phyloP scores from a whole-genome alignment of 345 rosid genomes.

The Dimocarpus longan region DNA sequence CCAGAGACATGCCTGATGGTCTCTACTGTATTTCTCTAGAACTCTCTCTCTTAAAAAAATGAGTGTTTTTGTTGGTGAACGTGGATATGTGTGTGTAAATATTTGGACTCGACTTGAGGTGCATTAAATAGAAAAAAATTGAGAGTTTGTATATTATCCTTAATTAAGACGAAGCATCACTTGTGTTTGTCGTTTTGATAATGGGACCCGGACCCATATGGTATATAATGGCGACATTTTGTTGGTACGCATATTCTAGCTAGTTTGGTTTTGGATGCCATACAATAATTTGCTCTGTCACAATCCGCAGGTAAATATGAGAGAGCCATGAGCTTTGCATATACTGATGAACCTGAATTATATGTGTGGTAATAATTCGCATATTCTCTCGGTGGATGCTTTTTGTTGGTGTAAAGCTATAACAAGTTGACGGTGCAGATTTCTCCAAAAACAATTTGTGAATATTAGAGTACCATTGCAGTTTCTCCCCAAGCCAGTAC shows the following conservation, averaged over 20 bases:
- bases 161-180: neutral
- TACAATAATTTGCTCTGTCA: neutral
- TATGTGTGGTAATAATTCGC: neutral
- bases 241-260: neutral
- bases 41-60: too few relatives aligned
- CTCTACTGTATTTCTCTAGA: neutral
- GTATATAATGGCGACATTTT: neutral
- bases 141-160: neutral
- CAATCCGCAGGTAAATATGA: neutral
- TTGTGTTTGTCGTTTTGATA: neutral
- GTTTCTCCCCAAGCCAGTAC: too few relatives aligned
- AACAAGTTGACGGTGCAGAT: neutral
- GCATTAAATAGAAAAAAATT: too few relatives aligned
- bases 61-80: neutral
- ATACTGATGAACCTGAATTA: neutral
- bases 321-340: too few relatives aligned
- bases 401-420: neutral
- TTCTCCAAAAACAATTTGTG: too few relatives aligned
- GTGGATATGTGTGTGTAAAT: neutral
- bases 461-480: too few relatives aligned
- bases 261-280: neutral
- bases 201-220: neutral
- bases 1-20: conserved; percentile 37
- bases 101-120: neutral
- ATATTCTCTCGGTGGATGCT: neutral